These are phyloP conservation scores for Rhinocladiella mackenziei DNA, from an alignment of 2,329 filamentous ascomycete genomes.

Conservation along the genomic window DNA sequence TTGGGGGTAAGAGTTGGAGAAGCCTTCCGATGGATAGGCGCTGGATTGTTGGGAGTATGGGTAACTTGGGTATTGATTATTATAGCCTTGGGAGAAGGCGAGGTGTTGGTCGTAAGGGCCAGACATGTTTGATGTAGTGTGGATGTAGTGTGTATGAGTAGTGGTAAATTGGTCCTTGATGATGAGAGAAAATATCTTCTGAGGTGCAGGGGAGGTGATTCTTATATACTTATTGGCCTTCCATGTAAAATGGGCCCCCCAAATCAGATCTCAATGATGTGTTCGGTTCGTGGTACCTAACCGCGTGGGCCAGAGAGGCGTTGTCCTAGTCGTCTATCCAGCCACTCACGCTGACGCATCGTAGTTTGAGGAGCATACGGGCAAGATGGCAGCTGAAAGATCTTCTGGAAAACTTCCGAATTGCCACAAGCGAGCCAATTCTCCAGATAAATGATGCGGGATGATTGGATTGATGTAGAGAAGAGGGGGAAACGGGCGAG, in stretches of 20 bases:
- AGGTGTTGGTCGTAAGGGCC: constrained; percentile 13
- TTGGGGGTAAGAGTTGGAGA: constrained; percentile 2
- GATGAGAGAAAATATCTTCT: neutral
- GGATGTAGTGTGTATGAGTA: neutral
- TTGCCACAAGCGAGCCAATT: constrained; percentile 1
- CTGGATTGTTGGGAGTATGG: neutral
- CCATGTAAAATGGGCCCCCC: too few relatives aligned
- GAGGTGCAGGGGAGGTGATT: neutral
- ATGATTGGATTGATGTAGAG: neutral
- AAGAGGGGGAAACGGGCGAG: neutral
- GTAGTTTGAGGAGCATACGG: neutral
- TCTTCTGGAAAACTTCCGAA: constrained; percentile 12
- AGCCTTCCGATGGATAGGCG: constrained; percentile 1
- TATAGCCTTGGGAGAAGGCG: constrained; percentile 4
- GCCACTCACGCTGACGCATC: too few relatives aligned
- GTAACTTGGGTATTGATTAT: neutral
- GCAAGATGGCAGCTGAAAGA: neutral
- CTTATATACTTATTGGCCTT: too few relatives aligned
- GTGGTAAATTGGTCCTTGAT: neutral
- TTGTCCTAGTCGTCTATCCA: too few relatives aligned
- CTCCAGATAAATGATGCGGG: neutral
- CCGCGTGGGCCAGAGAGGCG: too few relatives aligned
- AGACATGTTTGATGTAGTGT: too few relatives aligned
- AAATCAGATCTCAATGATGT: too few relatives aligned
- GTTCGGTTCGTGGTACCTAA: too few relatives aligned